These are phyloP conservation scores for Clarireedia paspali DNA, from an alignment of 2,329 filamentous ascomycete genomes.

Conservation along the genomic window DNA sequence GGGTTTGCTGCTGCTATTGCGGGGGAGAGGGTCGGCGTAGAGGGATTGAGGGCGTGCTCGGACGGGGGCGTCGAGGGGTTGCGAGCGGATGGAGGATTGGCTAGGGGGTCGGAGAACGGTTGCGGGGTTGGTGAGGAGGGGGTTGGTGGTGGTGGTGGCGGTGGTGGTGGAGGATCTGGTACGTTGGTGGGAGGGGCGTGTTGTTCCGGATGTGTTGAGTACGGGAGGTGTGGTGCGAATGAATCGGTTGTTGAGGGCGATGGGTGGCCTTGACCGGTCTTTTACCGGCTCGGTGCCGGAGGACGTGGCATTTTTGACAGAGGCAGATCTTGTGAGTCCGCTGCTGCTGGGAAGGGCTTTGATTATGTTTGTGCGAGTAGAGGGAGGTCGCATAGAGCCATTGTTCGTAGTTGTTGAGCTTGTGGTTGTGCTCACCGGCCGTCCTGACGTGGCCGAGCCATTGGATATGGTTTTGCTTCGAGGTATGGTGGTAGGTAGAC, in stretches of 20 bases:
- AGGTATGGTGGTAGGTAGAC: constrained; percentile 25
- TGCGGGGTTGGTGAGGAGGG: constrained; percentile 13
- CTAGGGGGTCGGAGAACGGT: constrained; percentile 17
- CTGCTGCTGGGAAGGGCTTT: constrained; percentile 15
- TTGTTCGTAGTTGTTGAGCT: constrained; percentile 17
- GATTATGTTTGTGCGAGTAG: constrained; percentile 16
- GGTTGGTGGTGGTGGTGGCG: no score
- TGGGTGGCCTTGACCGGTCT: constrained; percentile 10
- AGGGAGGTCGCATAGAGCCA: constrained; percentile 22
- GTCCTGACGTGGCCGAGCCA: background rate
- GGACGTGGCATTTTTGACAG: constrained; percentile 13
- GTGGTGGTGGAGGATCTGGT: constrained; percentile 22
- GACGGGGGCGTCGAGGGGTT: constrained; percentile 5
- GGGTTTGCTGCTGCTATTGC: constrained; percentile 15
- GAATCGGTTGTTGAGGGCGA: constrained; percentile 19
- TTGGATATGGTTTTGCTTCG: constrained; percentile 18
- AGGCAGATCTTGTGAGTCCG: constrained; percentile 20
- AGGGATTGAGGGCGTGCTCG: constrained; percentile 9
- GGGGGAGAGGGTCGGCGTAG: constrained; percentile 13
- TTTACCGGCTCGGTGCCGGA: constrained; percentile 8
- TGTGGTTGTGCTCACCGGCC: constrained; percentile 19
- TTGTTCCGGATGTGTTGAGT: constrained; percentile 6
- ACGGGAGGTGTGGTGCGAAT: constrained; percentile 22
- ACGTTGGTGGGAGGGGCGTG: constrained; percentile 19
- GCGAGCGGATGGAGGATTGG: constrained; percentile 3